Conservation (phyloP, 2,329 filamentous ascomycete species). For the Xylaria sp. region DNA sequence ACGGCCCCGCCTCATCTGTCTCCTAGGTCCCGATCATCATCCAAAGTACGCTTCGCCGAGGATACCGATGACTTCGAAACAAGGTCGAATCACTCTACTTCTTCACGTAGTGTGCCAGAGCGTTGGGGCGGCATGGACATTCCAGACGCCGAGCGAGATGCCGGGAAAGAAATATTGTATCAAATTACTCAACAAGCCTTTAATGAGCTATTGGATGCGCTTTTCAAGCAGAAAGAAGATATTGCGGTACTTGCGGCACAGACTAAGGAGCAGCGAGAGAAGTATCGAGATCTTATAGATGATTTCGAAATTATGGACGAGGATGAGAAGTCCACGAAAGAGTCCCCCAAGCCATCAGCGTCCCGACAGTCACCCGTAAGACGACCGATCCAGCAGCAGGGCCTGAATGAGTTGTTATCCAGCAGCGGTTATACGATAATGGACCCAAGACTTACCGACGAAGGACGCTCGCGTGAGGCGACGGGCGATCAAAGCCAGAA, state of each 20-base stretch:
- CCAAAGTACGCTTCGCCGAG: constrained; percentile 81
- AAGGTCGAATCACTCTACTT: constrained; percentile 76
- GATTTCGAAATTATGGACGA: constrained; percentile 52
- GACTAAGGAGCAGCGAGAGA: constrained; percentile 70
- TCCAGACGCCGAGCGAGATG: constrained; percentile 81
- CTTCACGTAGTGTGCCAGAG: constrained; percentile 76
- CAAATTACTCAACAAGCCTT: constrained; percentile 92
- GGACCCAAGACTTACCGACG: constrained; percentile 36
- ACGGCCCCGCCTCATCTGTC: constrained; percentile 53
- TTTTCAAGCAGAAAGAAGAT: constrained; percentile 86
- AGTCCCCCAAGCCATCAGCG: constrained; percentile 30
- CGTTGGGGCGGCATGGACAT: constrained; percentile 83
- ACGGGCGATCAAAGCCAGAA: not conserved
- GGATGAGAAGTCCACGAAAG: constrained; percentile 35
- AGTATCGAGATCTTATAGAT: constrained; percentile 61
- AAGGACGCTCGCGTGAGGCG: constrained; percentile 25
- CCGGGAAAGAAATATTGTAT: constrained; percentile 88
- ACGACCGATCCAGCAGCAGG: constrained; percentile 43
- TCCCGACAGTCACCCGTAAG: constrained; percentile 14
- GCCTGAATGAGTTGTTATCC: constrained; percentile 55
- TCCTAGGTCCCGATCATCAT: constrained; percentile 76
- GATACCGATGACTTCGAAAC: constrained; percentile 75
- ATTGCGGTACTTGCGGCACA: constrained; percentile 73
- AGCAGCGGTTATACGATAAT: constrained; percentile 58
- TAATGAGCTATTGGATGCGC: constrained; percentile 87